Conservation (phyloP, 768 basidiomycete genomes). For the Suillus fuscotomentosus region DNA sequence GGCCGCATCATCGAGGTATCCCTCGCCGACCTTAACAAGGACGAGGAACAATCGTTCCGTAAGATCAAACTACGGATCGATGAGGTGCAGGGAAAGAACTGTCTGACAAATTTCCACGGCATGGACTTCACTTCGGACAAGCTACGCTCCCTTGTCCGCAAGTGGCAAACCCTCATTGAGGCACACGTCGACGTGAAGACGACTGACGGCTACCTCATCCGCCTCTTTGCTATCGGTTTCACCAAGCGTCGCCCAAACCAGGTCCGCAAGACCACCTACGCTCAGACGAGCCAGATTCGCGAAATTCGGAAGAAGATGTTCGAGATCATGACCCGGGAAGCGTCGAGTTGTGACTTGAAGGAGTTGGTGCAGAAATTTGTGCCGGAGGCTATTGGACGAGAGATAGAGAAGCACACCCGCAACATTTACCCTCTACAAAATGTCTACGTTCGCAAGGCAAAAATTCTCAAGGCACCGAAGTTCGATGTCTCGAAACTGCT, state of each 20-base stretch:
- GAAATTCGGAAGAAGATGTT: conserved; percentile 99
- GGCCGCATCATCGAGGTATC: conserved; percentile 96
- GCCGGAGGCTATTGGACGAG: conserved; percentile 97
- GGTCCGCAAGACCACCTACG: conserved; percentile 99
- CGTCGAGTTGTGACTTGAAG: conserved; percentile 94
- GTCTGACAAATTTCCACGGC: conserved; percentile 99
- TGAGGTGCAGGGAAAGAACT: conserved; percentile 97
- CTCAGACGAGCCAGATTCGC: conserved; percentile 89
- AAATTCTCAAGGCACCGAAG: conserved; percentile 98
- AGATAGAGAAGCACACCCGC: conserved; percentile 97
- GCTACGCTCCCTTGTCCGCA: conserved; percentile 98
- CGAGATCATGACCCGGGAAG: conserved; percentile 96
- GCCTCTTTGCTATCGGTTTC: conserved; percentile 98
- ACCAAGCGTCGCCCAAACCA: conserved; percentile 95
- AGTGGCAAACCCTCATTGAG: conserved; percentile 99
- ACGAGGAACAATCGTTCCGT: conserved; percentile 99
- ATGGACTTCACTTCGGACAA: conserved; percentile 99
- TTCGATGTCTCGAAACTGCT: conserved; percentile 94
- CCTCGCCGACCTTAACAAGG: conserved; percentile 97
- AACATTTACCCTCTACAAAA: conserved; percentile 99
- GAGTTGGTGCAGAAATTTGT: conserved; percentile 98
- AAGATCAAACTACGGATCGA: conserved; percentile 99
- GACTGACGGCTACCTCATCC: conserved; percentile 98
- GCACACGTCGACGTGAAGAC: conserved; percentile 99
- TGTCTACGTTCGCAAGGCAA: conserved; percentile 98